Conservation (phyloP, 768 basidiomycete genomes). For the Xanthoconium purpureum region DNA sequence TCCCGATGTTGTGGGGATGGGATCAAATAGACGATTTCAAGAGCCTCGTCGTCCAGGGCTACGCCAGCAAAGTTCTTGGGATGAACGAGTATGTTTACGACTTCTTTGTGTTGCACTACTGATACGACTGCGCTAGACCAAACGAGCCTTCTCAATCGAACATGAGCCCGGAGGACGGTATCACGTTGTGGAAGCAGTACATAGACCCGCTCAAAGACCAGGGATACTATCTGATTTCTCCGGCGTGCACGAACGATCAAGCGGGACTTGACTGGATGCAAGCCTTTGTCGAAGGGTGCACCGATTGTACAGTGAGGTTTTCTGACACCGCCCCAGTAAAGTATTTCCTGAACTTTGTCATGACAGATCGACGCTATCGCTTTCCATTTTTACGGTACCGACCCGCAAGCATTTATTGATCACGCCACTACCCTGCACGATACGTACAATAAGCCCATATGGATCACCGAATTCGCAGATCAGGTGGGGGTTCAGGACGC, state of each 20-base stretch:
- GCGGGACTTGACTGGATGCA: conserved; percentile 66
- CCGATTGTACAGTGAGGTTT: conserved; percentile 48
- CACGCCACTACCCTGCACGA: conserved; percentile 51
- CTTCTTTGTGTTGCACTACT: not conserved
- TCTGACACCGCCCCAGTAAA: not conserved
- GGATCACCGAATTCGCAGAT: conserved; percentile 73
- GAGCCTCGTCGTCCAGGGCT: conserved; percentile 44
- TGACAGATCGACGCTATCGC: conserved; percentile 59
- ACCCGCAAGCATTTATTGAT: conserved; percentile 44
- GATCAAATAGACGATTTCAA: conserved; percentile 50
- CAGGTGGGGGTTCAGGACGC: conserved; percentile 37
- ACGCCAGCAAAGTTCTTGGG: conserved; percentile 57
- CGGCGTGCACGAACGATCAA: conserved; percentile 66
- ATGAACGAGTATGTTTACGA: conserved; percentile 69
- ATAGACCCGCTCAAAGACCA: conserved; percentile 56
- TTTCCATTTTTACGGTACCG: conserved; percentile 70
- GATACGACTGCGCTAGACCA: conserved; percentile 46
- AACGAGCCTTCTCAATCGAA: conserved; percentile 65
- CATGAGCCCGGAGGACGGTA: conserved; percentile 53
- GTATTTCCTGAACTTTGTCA: not conserved
- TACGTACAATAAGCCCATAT: conserved; percentile 45
- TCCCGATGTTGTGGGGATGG: conserved; percentile 74
- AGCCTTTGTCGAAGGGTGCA: conserved; percentile 52
- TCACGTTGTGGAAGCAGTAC: conserved; percentile 58
- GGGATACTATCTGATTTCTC: conserved; percentile 64